Evolutionary conservation across 208 protist genomes (phyloP), one percentile per base, ranked within the genome.

Genomic region (Leishmania braziliensis): DNA sequence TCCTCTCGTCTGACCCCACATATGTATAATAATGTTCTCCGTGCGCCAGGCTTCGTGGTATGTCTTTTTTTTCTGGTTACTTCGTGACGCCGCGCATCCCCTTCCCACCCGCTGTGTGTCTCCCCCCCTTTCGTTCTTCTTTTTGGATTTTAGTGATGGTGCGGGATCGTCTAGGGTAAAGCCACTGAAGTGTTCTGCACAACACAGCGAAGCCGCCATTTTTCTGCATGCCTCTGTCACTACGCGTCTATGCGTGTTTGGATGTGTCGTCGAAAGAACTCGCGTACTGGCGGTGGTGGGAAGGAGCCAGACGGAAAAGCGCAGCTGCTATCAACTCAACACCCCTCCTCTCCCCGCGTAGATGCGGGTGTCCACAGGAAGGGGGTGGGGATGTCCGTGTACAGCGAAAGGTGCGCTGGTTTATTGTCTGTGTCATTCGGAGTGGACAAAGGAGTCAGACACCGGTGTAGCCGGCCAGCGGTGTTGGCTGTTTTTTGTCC

Each of bases 51-150:
- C 29, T 51, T 51, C 1, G 62, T 65, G 8, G 46, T 48, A 56
- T 60, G 14, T 72, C 5, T 39, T 74, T 23, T 60, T 39, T 26
- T 2, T 51, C 12, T 43, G 3, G 46, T 5, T 8, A 12, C 66
- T 23, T 72, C 16, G 16, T 66, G 26, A 46, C 62, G 43, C 14
- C 53, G 16, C 60, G 5, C 8, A 56, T 69, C 71, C 39, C 36
- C 4, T 6, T 46, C 43, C 43, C 43, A 46, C 43, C 2, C 43
- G 43, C 43, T 46, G 43, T 46, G 43, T 46, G 43, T 72, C 9
- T 29, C 33, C 56, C 39, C 36, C 74, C 74, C 33, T 75, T 75
- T 54, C 36, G 29, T 66, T 66, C 72, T 71, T 80, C 23, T 80
- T 62, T 78, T 73, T 75, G n/a, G 68, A 53, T 79, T 53, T n/a